Evolutionary conservation across 768 basidiomycete genomes (phyloP).

Genomic region (Lactifluus piperatus): DNA sequence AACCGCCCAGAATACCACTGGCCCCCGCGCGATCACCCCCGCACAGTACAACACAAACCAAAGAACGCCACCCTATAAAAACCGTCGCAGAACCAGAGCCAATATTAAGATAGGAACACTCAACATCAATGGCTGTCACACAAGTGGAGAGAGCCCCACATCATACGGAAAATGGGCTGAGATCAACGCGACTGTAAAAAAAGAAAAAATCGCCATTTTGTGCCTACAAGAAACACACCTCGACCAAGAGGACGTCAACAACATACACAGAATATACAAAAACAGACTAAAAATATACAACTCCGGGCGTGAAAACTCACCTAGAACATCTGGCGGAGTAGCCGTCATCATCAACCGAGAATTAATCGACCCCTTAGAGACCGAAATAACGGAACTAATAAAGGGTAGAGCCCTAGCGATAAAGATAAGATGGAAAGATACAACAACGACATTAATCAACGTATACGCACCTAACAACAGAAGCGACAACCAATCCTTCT

Average conservation of each 20-base stretch:
- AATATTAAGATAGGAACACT: not conserved
- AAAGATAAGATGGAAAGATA: no score
- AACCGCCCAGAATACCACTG: no score
- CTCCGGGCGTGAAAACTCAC: rapidly evolving
- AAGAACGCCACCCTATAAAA: no score
- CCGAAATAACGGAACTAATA: no score
- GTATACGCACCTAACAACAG: not conserved
- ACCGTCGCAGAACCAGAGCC: no score
- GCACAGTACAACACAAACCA: no score
- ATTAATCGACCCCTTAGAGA: no score
- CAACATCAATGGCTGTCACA: not conserved
- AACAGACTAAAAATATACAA: not conserved
- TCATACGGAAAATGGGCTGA: not conserved
- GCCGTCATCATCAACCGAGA: not conserved
- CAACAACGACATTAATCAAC: not conserved
- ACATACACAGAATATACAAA: not conserved
- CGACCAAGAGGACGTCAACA: not conserved
- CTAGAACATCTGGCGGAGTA: not conserved
- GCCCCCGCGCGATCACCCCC: no score
- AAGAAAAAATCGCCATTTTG: not conserved
- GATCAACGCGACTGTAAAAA: not conserved
- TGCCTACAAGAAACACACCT: not conserved
- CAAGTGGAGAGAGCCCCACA: rapidly evolving
- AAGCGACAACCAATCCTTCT: not conserved
- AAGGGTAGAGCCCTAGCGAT: no score